These are phyloP conservation scores for Coemansia reversa DNA, from an alignment of 192 early-diverging fungal genomes.

Conservation along the genomic window DNA sequence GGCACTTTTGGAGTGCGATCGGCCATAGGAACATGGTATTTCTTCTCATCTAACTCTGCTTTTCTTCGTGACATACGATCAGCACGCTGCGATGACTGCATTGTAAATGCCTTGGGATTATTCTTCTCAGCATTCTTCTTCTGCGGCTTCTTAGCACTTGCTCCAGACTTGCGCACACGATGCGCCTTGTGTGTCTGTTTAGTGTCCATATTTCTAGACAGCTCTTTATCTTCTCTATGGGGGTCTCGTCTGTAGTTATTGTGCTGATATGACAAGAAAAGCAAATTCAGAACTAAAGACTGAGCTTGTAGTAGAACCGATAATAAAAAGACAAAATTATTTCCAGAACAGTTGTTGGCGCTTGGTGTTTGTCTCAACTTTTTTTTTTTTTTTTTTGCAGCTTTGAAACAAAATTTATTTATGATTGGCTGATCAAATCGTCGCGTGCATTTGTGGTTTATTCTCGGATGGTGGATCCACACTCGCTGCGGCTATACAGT, in stretches of 20 bases:
- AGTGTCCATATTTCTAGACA: constrained; percentile 47
- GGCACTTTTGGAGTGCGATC: constrained; percentile 89
- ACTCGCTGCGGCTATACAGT: background rate
- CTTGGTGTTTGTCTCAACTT: no score
- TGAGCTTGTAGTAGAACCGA: background rate
- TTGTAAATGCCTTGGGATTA: constrained; percentile 68
- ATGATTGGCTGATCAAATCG: background rate
- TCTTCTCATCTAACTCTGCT: constrained; percentile 82
- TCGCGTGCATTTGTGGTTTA: background rate
- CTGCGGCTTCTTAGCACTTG: constrained; percentile 79
- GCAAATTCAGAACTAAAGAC: background rate
- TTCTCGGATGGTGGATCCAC: background rate
- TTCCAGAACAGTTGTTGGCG: no score
- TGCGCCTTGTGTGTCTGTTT: constrained; percentile 80
- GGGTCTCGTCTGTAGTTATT: no score
- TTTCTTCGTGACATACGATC: constrained; percentile 80
- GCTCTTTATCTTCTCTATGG: background rate
- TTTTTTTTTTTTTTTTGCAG: background rate
- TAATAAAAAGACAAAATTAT: no score
- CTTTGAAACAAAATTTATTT: background rate
- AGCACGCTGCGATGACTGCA: constrained; percentile 69
- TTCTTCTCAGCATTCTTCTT: constrained; percentile 65
- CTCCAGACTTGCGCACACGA: constrained; percentile 77
- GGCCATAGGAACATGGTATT: constrained; percentile 92
- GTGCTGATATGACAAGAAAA: background rate